A percentile compares a stretch with the other conserved stretches of the same genome.
Conservation (phyloP, 2,329 filamentous ascomycete species). For the Sarocladium kiliense region DNA sequence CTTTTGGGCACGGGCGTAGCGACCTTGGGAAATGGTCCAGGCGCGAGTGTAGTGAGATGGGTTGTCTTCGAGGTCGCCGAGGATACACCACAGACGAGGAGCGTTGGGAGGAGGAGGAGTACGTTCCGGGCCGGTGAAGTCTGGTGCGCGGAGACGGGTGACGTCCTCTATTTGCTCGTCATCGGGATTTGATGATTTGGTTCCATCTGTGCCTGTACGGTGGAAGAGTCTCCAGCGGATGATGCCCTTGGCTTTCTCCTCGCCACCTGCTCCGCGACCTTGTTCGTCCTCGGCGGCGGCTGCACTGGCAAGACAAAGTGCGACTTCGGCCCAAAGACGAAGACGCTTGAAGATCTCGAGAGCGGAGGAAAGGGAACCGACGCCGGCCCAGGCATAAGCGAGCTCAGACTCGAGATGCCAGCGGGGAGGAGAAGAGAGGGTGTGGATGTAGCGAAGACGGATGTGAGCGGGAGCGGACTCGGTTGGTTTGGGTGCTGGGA, state of each 20-base stretch:
- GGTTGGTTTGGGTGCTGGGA: constrained; percentile 67
- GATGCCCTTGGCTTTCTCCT: constrained; percentile 75
- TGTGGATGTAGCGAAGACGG: constrained; percentile 77
- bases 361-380: constrained; percentile 83
- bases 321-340: constrained; percentile 91
- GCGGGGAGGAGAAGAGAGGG: constrained; percentile 74
- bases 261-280: constrained; percentile 52
- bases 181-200: constrained; percentile 32
- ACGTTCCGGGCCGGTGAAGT: constrained; percentile 56
- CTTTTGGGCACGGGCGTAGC: constrained; percentile 83
- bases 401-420: constrained; percentile 96
- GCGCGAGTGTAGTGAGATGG: constrained; percentile 73
- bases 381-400: constrained; percentile 83
- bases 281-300: constrained; percentile 53
- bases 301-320: constrained; percentile 72
- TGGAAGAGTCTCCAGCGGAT: constrained; percentile 76
- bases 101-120: constrained; percentile 74
- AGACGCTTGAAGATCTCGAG: constrained; percentile 94
- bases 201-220: constrained; percentile 38
- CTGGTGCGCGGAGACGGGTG: constrained; percentile 47
- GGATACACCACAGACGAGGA: constrained; percentile 83
- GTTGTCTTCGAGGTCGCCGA: constrained; percentile 81
- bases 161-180: constrained; percentile 49
- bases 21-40: constrained; percentile 76
- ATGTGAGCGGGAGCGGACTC: constrained; percentile 76